phyloP scores from a whole-genome alignment of 2,329 filamentous ascomycete genomes.

The Thielaviopsis euricoi region DNA sequence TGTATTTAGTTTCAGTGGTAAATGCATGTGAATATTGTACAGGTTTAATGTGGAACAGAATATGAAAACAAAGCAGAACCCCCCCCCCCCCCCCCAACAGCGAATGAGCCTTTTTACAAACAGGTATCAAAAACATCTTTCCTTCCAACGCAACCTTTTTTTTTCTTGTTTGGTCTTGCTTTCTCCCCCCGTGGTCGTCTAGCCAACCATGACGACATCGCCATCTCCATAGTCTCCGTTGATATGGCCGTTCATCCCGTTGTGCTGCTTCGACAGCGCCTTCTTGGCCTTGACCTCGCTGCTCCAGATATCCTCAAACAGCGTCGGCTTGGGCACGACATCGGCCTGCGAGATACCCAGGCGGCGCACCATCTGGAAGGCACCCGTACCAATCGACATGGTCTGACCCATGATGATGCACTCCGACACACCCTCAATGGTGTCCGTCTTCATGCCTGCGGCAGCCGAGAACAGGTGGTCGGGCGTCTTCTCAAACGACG shows the following conservation, averaged over 20 bases:
- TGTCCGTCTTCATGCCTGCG: conserved; percentile 77
- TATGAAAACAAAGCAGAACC: too few relatives aligned
- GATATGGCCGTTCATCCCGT: neutral
- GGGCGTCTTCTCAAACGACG: conserved; percentile 94
- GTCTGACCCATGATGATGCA: conserved; percentile 98
- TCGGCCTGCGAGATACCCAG: conserved; percentile 49
- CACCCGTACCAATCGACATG: conserved; percentile 79
- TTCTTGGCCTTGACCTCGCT: conserved; percentile 8
- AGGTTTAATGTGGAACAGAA: neutral
- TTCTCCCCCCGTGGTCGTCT: too few relatives aligned
- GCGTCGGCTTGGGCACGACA: conserved; percentile 40
- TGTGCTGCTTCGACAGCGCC: neutral
- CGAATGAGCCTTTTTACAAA: neutral
- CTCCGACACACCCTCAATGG: conserved; percentile 84
- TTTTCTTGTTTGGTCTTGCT: too few relatives aligned
- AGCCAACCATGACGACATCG: conserved; percentile 10
- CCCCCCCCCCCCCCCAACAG: too few relatives aligned
- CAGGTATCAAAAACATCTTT: conserved; percentile 4
- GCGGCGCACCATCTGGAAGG: conserved; percentile 72
- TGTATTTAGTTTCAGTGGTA: neutral
- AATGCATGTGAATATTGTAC: neutral
- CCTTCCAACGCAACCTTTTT: too few relatives aligned
- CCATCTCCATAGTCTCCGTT: neutral
- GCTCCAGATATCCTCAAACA: conserved; percentile 55
- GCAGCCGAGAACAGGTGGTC: conserved; percentile 95